Conservation (phyloP, 2,329 filamentous ascomycete species). For the Eurotiales sp. region DNA sequence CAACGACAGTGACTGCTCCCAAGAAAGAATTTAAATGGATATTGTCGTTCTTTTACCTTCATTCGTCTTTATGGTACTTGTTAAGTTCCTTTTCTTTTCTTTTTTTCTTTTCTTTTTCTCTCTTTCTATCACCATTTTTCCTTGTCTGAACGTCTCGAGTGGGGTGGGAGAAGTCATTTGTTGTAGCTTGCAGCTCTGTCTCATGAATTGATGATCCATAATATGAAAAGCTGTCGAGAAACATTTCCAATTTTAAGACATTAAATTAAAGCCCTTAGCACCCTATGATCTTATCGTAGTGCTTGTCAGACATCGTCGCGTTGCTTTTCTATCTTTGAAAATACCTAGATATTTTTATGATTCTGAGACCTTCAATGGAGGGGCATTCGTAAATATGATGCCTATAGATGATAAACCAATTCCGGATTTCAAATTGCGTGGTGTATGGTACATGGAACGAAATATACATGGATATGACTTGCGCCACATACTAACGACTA, state of each 20-base stretch:
- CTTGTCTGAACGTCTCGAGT: not conserved
- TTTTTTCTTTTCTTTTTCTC: not conserved
- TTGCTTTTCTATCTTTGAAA: not conserved
- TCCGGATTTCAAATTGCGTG: not conserved
- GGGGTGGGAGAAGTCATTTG: slow-evolving; percentile 3
- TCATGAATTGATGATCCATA: not conserved
- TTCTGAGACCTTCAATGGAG: not conserved
- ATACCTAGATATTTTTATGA: not conserved
- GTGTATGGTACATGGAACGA: not conserved
- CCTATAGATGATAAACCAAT: not conserved
- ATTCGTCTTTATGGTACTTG: too few relatives aligned
- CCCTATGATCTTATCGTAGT: not conserved
- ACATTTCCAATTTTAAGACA: not conserved
- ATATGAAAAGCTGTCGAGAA: not conserved
- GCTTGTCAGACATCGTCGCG: not conserved
- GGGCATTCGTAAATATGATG: not conserved
- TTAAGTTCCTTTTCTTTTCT: not conserved
- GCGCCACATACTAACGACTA: not conserved
- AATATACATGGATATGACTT: slow-evolving; percentile 10
- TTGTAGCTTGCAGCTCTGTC: too few relatives aligned
- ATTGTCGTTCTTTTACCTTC: not conserved
- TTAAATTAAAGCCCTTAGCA: too few relatives aligned
- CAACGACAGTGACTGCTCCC: not conserved
- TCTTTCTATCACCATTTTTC: not conserved
- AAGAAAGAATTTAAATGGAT: not conserved